Base-by-base conservation (phyloP, 345 rosid species). In the Aethionema arabicum region DNA sequence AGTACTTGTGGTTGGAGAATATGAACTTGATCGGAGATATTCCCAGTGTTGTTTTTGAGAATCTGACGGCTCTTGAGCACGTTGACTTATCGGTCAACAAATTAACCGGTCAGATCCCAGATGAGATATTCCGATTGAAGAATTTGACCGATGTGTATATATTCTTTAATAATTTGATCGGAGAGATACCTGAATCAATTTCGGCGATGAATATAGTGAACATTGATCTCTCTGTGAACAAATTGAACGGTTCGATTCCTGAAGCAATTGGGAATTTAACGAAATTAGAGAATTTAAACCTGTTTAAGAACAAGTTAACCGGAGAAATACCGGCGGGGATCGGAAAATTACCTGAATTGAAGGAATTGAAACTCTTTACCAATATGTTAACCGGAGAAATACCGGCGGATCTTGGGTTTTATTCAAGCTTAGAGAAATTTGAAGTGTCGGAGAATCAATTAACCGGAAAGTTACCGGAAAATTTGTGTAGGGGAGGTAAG, bases 211-310 rank as follows among this genome's bases (percentile, higher is more conserved):
- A 72, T 32, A 13, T 92, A 76, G 60, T 16, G 1, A 47, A 48
- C 4, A 35, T 92, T 47, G 98, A 92, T 79, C 76, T 89, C 66
- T 68, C 82, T 0, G 42, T 0, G 6, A 92, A 92, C 68, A 68
- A 74, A 4, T 71, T 92, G 56, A 78, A 73, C 21, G 98, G 96
- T 59, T 59, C 85, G 4, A 78, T 92, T n/a, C 90, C 95, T 0
- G 75, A 60, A 31, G 77, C 63, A 7, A 66, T 85, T 12, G 93
- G 90, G 8, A 85, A 81, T 70, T 63, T 92, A 41, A 72, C 79
- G 74, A 75, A 74, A 4, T 47, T 92, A 67, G 1, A 41, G 10
- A 6, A 12, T 6, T 38, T 92, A 53, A 61, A 68, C 61, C 74
- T 92, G 37, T 77, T 32, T 11, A 0, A 2, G 4, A 92, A 92